phyloP scores from a whole-genome alignment of 495 filamentous ascomycete species.

The Neurospora sublineolata region DNA sequence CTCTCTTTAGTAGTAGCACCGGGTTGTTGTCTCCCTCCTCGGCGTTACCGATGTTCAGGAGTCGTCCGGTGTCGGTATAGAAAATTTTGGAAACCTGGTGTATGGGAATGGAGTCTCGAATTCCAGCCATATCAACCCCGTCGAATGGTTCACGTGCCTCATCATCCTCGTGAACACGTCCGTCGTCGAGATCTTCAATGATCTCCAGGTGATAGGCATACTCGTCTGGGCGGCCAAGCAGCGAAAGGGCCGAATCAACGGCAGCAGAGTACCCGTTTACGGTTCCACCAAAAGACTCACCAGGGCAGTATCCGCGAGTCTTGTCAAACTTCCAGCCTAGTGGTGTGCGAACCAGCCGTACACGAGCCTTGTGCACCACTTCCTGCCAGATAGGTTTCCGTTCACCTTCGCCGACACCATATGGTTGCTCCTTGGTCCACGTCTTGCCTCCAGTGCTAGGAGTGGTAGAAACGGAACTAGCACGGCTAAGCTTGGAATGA shows the following conservation, averaged over 20 bases:
- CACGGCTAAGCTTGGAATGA: constrained; percentile 36
- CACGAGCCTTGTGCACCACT: constrained; percentile 84
- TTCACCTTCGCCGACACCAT: constrained; percentile 35
- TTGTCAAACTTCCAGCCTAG: constrained; percentile 19
- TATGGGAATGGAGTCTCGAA: constrained; percentile 75
- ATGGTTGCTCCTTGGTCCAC: constrained; percentile 17
- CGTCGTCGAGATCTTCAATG: constrained; percentile 89
- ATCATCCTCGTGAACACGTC: constrained; percentile 72
- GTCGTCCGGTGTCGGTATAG: constrained; percentile 90
- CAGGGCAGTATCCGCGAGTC: constrained; percentile 11
- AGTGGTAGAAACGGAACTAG: constrained; percentile 11
- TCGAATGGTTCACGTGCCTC: constrained; percentile 57
- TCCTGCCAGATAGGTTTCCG: constrained; percentile 91
- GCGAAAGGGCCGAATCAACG: neutral
- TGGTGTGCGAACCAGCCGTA: constrained; percentile 57
- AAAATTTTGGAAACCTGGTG: constrained; percentile 93
- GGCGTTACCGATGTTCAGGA: constrained; percentile 76
- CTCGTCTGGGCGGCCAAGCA: constrained; percentile 36
- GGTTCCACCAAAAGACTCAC: neutral
- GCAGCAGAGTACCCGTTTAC: neutral
- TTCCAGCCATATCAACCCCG: constrained; percentile 60
- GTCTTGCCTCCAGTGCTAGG: neutral
- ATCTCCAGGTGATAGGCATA: constrained; percentile 85
- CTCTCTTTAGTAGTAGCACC: constrained; percentile 76
- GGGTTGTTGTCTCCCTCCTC: constrained; percentile 71